Conservation (phyloP, 2,329 filamentous ascomycete species). For the Aureobasidium sp. region DNA sequence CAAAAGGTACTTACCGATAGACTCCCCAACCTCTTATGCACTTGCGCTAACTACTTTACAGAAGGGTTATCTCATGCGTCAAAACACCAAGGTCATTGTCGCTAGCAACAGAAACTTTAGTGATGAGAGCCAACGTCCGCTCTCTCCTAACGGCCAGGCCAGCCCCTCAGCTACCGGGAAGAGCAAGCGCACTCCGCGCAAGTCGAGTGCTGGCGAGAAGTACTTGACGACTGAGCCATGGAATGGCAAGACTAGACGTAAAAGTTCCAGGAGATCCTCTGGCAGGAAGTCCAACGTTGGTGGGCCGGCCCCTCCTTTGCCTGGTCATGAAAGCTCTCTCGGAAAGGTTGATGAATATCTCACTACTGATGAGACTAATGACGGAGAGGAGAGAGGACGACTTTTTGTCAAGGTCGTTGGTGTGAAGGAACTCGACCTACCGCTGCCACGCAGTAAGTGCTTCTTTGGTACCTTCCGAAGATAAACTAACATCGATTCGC, state of each 20-base stretch:
- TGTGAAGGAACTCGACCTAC: constrained; percentile 89
- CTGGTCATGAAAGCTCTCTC: constrained; percentile 70
- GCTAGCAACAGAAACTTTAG: constrained; percentile 63
- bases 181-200: constrained; percentile 61
- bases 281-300: constrained; percentile 28
- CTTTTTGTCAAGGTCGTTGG: constrained; percentile 98
- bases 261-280: constrained; percentile 53
- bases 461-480: not conserved
- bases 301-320: constrained; percentile 66
- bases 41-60: constrained; percentile 45
- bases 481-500: constrained; percentile 25
- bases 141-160: constrained; percentile 19
- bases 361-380: constrained; percentile 54
- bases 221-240: constrained; percentile 97
- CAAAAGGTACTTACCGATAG: constrained; percentile 73
- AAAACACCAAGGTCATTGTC: constrained; percentile 94
- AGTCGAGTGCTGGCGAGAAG: constrained; percentile 63
- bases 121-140: constrained; percentile 43
- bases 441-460: constrained; percentile 75
- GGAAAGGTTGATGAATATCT: constrained; percentile 59
- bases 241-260: constrained; percentile 72
- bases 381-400: constrained; percentile 78
- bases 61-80: constrained; percentile 97
- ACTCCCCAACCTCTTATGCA: not conserved
- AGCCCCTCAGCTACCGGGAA: constrained; percentile 31